Percentiles rank a stretch among this genome's conserved stretches.
Evolutionary conservation across 352 stramenopile species (phyloP).

Genomic region (Globisporangium heterothallicum): DNA sequence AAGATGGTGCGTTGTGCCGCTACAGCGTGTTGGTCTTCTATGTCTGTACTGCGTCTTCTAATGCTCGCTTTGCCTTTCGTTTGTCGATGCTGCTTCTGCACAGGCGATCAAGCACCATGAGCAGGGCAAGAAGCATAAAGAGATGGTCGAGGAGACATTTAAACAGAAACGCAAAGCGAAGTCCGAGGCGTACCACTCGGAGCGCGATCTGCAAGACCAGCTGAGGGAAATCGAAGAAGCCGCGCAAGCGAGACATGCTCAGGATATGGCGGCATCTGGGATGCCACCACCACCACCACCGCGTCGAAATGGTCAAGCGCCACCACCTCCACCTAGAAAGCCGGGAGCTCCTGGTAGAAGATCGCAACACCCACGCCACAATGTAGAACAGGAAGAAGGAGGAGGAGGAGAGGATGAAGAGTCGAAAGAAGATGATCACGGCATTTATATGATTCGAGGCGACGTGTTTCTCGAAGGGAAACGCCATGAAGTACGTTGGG

Average conservation of each 20-base stretch:
- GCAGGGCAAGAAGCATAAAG: conserved; percentile 68
- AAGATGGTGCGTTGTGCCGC: conserved; percentile 43
- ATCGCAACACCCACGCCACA: not conserved
- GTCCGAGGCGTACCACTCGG: conserved; percentile 39
- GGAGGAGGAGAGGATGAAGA: conserved; percentile 21
- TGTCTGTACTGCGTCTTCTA: too few species aligned
- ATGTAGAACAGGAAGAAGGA: conserved; percentile 4
- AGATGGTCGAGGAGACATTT: conserved; percentile 60
- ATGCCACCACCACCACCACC: conserved; percentile 1
- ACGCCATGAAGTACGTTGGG: conserved; percentile 40
- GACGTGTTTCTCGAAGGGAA: conserved; percentile 81
- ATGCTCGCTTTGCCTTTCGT: too few species aligned
- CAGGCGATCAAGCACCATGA: conserved; percentile 84
- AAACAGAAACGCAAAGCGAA: conserved; percentile 74
- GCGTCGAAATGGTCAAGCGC: conserved; percentile 7
- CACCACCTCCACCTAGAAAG: conserved; percentile 29
- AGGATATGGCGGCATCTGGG: conserved; percentile 10
- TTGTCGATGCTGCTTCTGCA: too few species aligned
- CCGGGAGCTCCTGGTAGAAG: not conserved
- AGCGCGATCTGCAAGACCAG: conserved; percentile 62
- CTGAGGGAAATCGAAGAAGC: conserved; percentile 64
- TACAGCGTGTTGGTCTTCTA: too few species aligned
- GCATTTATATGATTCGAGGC: conserved; percentile 62
- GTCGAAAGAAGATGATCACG: conserved; percentile 51
- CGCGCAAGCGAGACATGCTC: conserved; percentile 5